Conservation (phyloP, 441 rosid species). For the Croton laevigatus region DNA sequence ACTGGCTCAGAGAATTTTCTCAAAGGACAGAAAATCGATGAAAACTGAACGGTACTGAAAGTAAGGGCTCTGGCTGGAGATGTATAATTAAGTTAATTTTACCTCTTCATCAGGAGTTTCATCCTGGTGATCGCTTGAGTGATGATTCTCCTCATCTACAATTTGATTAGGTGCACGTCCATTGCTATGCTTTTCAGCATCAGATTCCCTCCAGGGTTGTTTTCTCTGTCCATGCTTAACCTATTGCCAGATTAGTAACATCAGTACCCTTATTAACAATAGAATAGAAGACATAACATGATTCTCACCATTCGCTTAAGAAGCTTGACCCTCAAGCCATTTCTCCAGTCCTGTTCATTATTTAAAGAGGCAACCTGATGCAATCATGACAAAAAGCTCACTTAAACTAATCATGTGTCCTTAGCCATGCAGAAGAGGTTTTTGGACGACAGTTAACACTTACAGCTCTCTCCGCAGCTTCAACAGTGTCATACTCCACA, state of each 20-base stretch:
- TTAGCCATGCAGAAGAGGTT: constrained; percentile 3
- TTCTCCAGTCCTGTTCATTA: constrained; percentile 88
- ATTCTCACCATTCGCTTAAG: constrained; percentile 56
- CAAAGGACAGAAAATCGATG: too few species aligned
- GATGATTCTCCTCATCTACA: constrained; percentile 50
- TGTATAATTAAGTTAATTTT: constrained; percentile 5
- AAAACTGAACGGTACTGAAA: background rate
- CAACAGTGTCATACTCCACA: constrained; percentile 79
- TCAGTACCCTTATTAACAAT: constrained; percentile 8
- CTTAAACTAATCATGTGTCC: constrained; percentile 8
- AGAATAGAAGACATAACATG: background rate
- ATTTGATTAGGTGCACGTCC: constrained; percentile 40
- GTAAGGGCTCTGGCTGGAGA: background rate
- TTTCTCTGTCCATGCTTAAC: constrained; percentile 57
- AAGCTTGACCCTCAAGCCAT: constrained; percentile 84
- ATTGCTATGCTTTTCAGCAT: constrained; percentile 46
- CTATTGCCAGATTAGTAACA: constrained; percentile 30
- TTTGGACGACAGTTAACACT: constrained; percentile 27
- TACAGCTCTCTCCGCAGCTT: constrained; percentile 93
- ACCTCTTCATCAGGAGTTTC: constrained; percentile 68
- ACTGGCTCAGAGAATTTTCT: too few species aligned
- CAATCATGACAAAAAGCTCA: constrained; percentile 22
- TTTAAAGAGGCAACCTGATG: constrained; percentile 70
- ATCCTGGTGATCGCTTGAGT: constrained; percentile 48
- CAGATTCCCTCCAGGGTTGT: constrained; percentile 57